Conservation (phyloP, 2,329 filamentous ascomycete genomes). For the Macrophomina pseudophaseolina region DNA sequence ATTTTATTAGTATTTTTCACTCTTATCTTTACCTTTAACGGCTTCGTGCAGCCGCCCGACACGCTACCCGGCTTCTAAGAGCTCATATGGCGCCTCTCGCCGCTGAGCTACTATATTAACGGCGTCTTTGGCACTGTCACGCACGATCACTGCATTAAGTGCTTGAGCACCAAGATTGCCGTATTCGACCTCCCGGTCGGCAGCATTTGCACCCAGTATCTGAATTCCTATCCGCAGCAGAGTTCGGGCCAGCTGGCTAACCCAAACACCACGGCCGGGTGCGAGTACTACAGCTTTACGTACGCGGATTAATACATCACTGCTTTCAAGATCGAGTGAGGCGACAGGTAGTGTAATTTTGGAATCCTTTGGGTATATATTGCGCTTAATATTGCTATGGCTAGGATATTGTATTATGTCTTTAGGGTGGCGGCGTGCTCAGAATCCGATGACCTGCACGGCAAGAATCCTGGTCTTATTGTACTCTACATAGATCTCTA, state of each 20-base stretch:
- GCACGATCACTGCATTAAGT: conserved; percentile 54
- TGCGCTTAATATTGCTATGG: conserved; percentile 65
- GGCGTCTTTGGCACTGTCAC: conserved; percentile 51
- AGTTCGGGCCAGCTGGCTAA: conserved; percentile 53
- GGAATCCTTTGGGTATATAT: conserved; percentile 73
- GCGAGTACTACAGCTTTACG: conserved; percentile 55
- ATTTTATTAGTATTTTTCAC: conserved; percentile 65
- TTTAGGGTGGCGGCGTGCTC: conserved; percentile 33
- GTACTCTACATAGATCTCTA: too few species aligned
- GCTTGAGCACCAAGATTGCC: conserved; percentile 49
- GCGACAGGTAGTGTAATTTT: conserved; percentile 69
- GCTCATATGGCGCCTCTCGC: conserved; percentile 74
- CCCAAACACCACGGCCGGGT: conserved; percentile 50
- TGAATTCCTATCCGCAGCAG: conserved; percentile 46
- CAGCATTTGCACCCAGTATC: conserved; percentile 52
- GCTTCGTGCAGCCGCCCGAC: conserved; percentile 65
- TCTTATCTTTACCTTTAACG: conserved; percentile 65
- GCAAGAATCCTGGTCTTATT: too few species aligned
- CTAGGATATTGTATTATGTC: conserved; percentile 64
- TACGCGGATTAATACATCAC: conserved; percentile 56
- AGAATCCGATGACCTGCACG: background rate
- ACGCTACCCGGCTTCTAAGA: conserved; percentile 74
- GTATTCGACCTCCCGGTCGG: conserved; percentile 48
- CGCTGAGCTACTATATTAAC: conserved; percentile 68
- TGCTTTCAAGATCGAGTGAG: conserved; percentile 48